A percentile compares a stretch with the other conserved stretches of the same genome.
Evolutionary conservation across 1,284 basidiomycete species (phyloP).

Genomic region (Cryptococcus maquisensis): DNA sequence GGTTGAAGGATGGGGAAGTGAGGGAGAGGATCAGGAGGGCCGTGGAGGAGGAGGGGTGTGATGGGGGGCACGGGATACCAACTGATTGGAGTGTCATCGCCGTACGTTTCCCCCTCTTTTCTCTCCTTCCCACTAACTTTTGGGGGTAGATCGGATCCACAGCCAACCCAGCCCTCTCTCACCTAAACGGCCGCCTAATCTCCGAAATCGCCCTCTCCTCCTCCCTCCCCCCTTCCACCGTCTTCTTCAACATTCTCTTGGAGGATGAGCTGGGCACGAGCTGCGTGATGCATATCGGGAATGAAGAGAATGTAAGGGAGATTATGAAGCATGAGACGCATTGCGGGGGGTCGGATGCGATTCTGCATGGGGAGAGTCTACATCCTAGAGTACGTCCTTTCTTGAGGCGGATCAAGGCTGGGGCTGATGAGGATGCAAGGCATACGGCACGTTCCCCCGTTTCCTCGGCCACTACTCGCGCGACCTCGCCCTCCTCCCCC

Average conservation of each 20-base stretch:
- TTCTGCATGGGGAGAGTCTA: conserved; percentile 33
- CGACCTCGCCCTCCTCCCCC: conserved; percentile 21
- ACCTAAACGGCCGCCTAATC: conserved; percentile 24
- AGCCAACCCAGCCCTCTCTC: conserved; percentile 19
- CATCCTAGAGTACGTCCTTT: conserved; percentile 28
- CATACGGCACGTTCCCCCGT: conserved; percentile 43
- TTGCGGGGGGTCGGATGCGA: conserved; percentile 40
- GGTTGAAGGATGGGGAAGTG: conserved; percentile 26
- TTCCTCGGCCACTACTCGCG: conserved; percentile 41
- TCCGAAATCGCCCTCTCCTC: conserved; percentile 18
- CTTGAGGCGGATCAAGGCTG: neutral
- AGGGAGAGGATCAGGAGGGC: conserved; percentile 38
- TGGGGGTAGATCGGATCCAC: conserved; percentile 28
- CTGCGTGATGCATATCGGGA: conserved; percentile 44
- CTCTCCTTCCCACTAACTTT: neutral
- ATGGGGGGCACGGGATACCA: conserved; percentile 46
- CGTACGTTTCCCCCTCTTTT: conserved; percentile 14
- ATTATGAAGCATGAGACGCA: conserved; percentile 43
- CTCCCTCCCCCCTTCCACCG: conserved; percentile 19
- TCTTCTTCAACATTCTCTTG: conserved; percentile 39
- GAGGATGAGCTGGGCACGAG: conserved; percentile 40
- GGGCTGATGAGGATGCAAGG: too few relatives aligned
- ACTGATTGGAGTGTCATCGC: conserved; percentile 43
- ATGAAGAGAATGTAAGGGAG: conserved; percentile 44
- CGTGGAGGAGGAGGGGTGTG: conserved; percentile 40